Evolutionary conservation across 495 filamentous ascomycete genomes (phyloP).

Genomic region (Penicillium turbatum): DNA sequence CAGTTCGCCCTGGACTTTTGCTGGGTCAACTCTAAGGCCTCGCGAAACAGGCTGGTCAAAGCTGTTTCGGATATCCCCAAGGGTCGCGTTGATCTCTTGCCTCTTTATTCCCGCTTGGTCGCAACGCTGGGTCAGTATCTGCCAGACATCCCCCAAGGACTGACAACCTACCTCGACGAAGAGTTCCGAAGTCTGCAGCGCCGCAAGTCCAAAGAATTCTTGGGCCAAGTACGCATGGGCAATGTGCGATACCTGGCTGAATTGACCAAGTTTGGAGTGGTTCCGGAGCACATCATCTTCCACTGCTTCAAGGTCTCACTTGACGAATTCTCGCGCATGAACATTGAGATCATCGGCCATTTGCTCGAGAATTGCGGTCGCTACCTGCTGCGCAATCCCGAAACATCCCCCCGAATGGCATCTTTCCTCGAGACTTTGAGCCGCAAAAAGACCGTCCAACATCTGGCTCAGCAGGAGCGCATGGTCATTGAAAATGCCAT

Average conservation of each 20-base stretch:
- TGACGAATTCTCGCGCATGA: slow-evolving; percentile 97
- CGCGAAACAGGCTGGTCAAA: slow-evolving; percentile 88
- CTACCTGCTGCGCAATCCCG: slow-evolving; percentile 88
- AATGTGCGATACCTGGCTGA: slow-evolving; percentile 98
- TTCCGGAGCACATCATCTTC: slow-evolving; percentile 98
- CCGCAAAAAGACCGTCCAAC: slow-evolving; percentile 92
- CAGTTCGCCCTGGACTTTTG: slow-evolving; percentile 93
- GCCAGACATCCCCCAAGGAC: slow-evolving; percentile 84
- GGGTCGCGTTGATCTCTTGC: slow-evolving; percentile 86
- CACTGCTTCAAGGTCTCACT: slow-evolving; percentile 96
- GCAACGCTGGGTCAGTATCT: slow-evolving; percentile 93
- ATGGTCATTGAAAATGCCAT: slow-evolving; percentile 99
- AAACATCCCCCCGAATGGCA: slow-evolving; percentile 86
- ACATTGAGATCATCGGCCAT: slow-evolving; percentile 97
- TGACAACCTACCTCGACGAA: slow-evolving; percentile 90
- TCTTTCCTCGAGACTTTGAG: slow-evolving; percentile 93
- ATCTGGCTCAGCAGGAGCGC: slow-evolving; percentile 90
- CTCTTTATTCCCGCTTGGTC: slow-evolving; percentile 83
- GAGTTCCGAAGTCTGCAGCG: slow-evolving; percentile 96
- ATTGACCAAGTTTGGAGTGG: slow-evolving; percentile 95
- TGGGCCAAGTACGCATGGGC: slow-evolving; percentile 87
- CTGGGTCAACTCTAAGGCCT: slow-evolving; percentile 97
- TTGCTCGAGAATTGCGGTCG: slow-evolving; percentile 96
- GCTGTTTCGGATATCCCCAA: slow-evolving; percentile 91
- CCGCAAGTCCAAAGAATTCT: slow-evolving; percentile 96